phyloP scores from a whole-genome alignment of 2,329 filamentous ascomycete genomes.

The Leptographium wingfieldii region DNA sequence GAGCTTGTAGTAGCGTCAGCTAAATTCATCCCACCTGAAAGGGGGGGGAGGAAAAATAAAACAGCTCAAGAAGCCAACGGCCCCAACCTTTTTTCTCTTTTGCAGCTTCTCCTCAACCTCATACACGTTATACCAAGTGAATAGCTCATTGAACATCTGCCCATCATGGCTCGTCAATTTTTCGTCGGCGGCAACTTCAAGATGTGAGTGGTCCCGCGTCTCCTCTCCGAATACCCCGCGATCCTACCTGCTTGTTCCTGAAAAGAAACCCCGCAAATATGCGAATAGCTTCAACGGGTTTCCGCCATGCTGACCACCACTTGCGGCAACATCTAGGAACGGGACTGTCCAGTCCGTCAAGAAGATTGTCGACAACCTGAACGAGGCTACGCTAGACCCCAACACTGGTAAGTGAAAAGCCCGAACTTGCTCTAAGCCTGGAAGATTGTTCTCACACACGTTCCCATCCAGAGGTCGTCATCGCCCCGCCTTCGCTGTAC shows the following conservation, averaged over 20 bases:
- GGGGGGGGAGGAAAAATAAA: background rate
- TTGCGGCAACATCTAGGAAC: conserved; percentile 53
- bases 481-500: conserved; percentile 84
- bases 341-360: conserved; percentile 82
- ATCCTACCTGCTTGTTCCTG: conserved; percentile 8
- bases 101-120: background rate
- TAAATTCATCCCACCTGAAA: background rate
- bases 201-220: conserved; percentile 52
- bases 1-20: background rate
- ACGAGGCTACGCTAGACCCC: conserved; percentile 67
- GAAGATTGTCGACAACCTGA: conserved; percentile 80
- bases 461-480: conserved; percentile 67
- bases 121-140: background rate
- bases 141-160: conserved; percentile 12
- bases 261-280: conserved; percentile 11
- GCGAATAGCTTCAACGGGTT: conserved; percentile 12
- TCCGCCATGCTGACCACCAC: background rate
- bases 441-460: background rate
- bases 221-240: conserved; percentile 15
- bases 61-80: background rate
- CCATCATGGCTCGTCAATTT: conserved; percentile 87
- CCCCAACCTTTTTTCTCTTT: background rate
- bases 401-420: conserved; percentile 43
- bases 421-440: background rate
- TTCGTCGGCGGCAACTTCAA: conserved; percentile 99